These are phyloP conservation scores for Tuber brumale DNA, from an alignment of 495 filamentous ascomycete genomes.

Conservation along the genomic window DNA sequence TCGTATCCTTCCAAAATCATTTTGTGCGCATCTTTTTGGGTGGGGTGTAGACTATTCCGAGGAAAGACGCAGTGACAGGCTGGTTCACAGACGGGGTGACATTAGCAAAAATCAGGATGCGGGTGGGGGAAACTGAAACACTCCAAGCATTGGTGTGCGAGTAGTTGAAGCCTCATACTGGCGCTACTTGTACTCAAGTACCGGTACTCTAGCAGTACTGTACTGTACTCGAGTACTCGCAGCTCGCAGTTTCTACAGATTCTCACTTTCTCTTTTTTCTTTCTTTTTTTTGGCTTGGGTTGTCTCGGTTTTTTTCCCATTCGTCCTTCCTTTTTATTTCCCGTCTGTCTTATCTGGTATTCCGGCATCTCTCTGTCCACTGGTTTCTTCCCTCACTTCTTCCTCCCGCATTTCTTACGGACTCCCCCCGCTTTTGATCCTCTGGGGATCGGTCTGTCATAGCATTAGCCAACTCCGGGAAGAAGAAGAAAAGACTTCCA, in stretches of 20 bases:
- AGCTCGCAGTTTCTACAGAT: neutral
- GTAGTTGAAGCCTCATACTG: neutral
- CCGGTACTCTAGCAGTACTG: too few species aligned
- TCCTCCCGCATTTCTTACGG: neutral
- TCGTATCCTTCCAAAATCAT: slow-evolving; percentile 10
- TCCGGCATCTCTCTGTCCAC: neutral
- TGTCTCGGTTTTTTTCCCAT: neutral
- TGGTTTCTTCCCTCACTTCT: neutral
- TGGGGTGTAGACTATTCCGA: slow-evolving; percentile 10
- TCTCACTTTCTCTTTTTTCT: neutral
- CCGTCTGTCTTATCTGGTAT: neutral
- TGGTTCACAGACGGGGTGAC: neutral
- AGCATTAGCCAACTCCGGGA: neutral
- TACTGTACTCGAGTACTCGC: too few species aligned
- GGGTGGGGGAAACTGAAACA: neutral
- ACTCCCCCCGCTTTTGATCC: neutral
- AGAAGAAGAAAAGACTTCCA: neutral
- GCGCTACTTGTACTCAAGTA: too few species aligned
- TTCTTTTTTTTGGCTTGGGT: neutral
- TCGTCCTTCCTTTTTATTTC: neutral
- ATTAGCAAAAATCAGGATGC: neutral
- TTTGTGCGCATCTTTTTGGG: slow-evolving; percentile 2
- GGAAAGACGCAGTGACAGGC: slow-evolving; percentile 14
- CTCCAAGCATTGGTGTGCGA: neutral
- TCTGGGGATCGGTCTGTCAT: neutral